Percentiles rank a stretch among this genome's conserved stretches.
Evolutionary conservation across 805 yeast species (phyloP).

Genomic region (Starmerella asiatica): DNA sequence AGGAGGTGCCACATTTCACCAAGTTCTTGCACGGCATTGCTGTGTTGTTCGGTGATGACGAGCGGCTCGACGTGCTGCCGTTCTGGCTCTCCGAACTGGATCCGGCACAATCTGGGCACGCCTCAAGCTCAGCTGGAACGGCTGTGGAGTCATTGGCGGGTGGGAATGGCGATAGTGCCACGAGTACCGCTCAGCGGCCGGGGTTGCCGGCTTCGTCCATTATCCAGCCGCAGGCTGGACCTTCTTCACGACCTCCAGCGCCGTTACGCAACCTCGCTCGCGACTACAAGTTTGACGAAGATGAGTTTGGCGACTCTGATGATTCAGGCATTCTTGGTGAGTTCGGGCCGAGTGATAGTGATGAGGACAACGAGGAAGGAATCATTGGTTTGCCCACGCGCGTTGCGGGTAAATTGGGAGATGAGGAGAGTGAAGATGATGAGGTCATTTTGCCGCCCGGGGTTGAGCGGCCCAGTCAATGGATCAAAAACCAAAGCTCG

Average conservation of each 20-base stretch:
- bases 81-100: constrained; percentile 92
- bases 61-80: constrained; percentile 77
- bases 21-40: constrained; percentile 90
- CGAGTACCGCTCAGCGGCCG: constrained; percentile 1
- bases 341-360: constrained; percentile 10
- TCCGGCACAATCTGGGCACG: constrained; percentile 33
- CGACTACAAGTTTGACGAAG: constrained; percentile 30
- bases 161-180: background rate
- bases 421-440: constrained; percentile 67
- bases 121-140: constrained; percentile 31
- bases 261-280: background rate
- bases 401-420: constrained; percentile 22
- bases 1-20: constrained; percentile 87
- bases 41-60: constrained; percentile 75
- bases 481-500: constrained; percentile 81
- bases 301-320: constrained; percentile 37
- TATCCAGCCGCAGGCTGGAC: background rate
- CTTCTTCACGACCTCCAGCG: background rate
- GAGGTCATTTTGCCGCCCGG: constrained; percentile 82
- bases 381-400: constrained; percentile 23
- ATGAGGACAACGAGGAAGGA: constrained; percentile 3
- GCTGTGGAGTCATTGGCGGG: constrained; percentile 14
- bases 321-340: constrained; percentile 18
- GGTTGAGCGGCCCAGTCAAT: constrained; percentile 63
- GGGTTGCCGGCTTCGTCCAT: no score